phyloP scores from a whole-genome alignment of 2,329 filamentous ascomycete species.

The Orbilia javanica region DNA sequence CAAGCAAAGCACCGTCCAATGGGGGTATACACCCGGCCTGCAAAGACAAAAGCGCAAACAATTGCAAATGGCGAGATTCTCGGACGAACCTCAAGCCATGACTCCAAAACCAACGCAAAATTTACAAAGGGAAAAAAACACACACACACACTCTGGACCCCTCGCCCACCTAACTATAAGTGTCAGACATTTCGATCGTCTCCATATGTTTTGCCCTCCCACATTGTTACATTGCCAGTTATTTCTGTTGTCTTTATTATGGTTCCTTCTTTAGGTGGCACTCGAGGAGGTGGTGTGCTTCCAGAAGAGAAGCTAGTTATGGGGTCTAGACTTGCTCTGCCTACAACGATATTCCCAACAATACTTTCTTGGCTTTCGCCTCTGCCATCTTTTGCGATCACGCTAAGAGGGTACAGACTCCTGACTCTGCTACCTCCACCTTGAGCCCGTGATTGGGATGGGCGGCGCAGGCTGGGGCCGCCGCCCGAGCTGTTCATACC shows the following conservation, averaged over 20 bases:
- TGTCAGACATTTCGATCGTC: constrained; percentile 42
- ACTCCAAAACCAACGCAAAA: constrained; percentile 33
- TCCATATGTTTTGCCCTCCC: constrained; percentile 27
- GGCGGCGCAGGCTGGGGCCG: constrained; percentile 24
- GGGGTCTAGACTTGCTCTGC: constrained; percentile 25
- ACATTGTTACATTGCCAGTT: constrained; percentile 14
- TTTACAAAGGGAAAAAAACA: neutral
- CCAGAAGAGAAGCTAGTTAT: constrained; percentile 44
- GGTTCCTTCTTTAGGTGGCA: constrained; percentile 30
- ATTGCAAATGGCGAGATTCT: constrained; percentile 30
- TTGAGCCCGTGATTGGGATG: constrained; percentile 44
- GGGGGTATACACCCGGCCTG: neutral
- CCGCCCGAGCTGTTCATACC: constrained; percentile 34
- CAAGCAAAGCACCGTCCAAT: constrained; percentile 17
- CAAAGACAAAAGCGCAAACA: constrained; percentile 41
- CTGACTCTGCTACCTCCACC: constrained; percentile 22
- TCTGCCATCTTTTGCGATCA: constrained; percentile 33
- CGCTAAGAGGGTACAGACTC: constrained; percentile 48
- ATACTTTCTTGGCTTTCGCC: constrained; percentile 55
- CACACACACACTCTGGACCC: neutral
- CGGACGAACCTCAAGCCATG: constrained; percentile 41
- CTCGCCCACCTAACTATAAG: neutral
- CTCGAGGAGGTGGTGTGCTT: constrained; percentile 26
- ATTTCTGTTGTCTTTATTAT: constrained; percentile 14
- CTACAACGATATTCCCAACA: constrained; percentile 16